Base-by-base conservation (phyloP, 176 grass and related monocot genomes). In the Eragrostis curvula region DNA sequence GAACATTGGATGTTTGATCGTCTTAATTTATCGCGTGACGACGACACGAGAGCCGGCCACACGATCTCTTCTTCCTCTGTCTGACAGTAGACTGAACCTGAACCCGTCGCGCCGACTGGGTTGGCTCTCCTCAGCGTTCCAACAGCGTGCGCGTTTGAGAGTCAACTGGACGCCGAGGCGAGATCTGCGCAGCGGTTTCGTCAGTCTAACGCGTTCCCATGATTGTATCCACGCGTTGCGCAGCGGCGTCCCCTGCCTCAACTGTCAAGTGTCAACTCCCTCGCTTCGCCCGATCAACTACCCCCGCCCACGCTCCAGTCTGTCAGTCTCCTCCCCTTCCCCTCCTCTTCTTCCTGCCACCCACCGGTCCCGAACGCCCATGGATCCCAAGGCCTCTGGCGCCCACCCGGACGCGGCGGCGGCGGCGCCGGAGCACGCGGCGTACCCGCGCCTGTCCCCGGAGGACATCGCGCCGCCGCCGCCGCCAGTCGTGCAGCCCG, bases 361-460 rank as follows among this genome's bases (percentile, higher is more conserved):
- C 60, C 59, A 14, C 76, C 42, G 27, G n/a, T 40, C 60, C 32
- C 74, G 68, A 65, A 16, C 66, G 66, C 58, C 46, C 64, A 89
- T 89, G 87, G 87, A 89, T 41, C 66, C 82, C 24, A 89, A 85
- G 36, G 16, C 32, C 47, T 36, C 56, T 30, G 32, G 16, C 59
- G 60, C 46, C 20, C 49, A 16, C 16, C 25, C 44, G 25, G 70
- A 63, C 18, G 9, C 62, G 23, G 32, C 60, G 12, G 1, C 58
- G 50, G 21, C 50, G 49, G 44, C 71, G 36, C 3, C 70, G 52
- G 82, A 76, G 77, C 64, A 47, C 78, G 71, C 65, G 14, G 77
- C 83, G 25, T 89, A 89, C 78, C 87, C 83, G 78, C 83, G 83
- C 64, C 79, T 89, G 40, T 85, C 87, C 25, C 87, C 87, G 66